A percentile compares a stretch with the other conserved stretches of the same genome.
These are phyloP conservation scores for Malus fusca DNA, from an alignment of 306 rosid species.

Conservation along the genomic window DNA sequence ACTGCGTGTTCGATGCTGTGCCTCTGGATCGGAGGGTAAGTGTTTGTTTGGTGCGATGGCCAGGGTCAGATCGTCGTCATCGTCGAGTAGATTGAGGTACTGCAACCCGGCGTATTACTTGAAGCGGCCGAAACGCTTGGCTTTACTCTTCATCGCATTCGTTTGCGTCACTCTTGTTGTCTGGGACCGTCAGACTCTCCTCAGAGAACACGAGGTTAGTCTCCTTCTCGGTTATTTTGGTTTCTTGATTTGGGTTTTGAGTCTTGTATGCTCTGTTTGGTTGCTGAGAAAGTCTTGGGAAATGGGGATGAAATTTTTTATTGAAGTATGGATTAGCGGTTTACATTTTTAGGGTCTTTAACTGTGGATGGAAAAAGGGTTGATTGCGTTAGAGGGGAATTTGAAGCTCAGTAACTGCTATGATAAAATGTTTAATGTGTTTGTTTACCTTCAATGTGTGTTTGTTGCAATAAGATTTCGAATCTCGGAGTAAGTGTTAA, in stretches of 20 bases:
- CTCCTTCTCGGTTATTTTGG: background rate
- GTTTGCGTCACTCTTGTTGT: conserved; percentile 52
- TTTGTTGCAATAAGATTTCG: background rate
- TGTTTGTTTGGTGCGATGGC: conserved; percentile 46
- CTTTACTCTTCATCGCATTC: conserved; percentile 75
- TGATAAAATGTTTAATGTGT: background rate
- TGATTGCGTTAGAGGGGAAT: background rate
- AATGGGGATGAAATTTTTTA: background rate
- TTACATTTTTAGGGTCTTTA: background rate
- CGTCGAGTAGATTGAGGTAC: conserved; percentile 50
- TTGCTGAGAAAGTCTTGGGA: conserved; percentile 3
- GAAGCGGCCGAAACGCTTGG: conserved; percentile 81
- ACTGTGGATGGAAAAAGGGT: background rate
- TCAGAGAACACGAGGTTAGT: conserved; percentile 77
- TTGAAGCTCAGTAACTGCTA: background rate
- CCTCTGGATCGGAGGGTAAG: conserved; percentile 7
- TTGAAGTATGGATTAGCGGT: background rate
- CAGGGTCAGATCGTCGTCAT: conserved; percentile 71
- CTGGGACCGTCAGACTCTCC: conserved; percentile 92
- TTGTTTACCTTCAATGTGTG: background rate
- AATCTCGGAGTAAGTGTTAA: background rate
- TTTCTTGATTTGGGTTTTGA: background rate
- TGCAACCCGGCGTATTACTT: conserved; percentile 79
- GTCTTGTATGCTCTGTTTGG: background rate
- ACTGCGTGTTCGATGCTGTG: conserved; percentile 1